These are phyloP conservation scores for Aphanomyces cochlioides DNA, from an alignment of 352 stramenopile genomes.

Conservation along the genomic window DNA sequence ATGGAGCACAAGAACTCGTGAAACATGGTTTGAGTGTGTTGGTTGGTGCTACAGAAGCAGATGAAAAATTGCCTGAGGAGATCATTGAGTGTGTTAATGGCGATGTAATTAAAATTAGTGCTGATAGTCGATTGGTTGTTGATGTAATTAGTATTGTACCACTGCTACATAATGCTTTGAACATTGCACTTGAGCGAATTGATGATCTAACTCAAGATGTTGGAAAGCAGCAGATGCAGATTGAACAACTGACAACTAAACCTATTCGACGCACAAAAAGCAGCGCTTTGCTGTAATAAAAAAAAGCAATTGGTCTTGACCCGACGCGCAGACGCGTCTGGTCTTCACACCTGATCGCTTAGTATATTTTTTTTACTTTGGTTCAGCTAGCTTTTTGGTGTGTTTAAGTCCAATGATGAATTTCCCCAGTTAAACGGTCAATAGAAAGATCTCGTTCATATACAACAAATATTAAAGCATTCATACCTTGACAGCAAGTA, in stretches of 20 bases:
- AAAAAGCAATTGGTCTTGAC: neutral
- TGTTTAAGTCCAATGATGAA: neutral
- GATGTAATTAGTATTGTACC: neutral
- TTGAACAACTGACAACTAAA: neutral
- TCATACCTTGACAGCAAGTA: constrained; percentile 23
- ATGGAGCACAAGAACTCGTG: neutral
- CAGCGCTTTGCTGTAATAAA: neutral
- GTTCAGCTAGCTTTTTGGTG: neutral
- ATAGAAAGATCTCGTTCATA: constrained; percentile 17
- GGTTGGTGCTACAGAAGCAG: neutral
- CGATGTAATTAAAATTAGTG: neutral
- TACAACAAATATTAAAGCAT: constrained; percentile 11
- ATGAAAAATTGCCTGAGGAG: neutral
- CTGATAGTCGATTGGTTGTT: neutral
- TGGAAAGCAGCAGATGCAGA: neutral
- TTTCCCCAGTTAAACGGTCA: constrained; percentile 23
- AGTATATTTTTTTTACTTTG: neutral
- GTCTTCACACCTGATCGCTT: neutral
- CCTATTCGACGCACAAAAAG: too few relatives aligned
- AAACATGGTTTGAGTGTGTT: neutral
- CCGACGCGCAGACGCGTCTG: too few relatives aligned
- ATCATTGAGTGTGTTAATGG: neutral
- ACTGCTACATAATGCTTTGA: neutral
- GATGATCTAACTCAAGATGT: neutral
- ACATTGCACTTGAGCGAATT: neutral